Evolutionary conservation across 73 alveolate genomes (phyloP).

Genomic region (Breviolum minutum): DNA sequence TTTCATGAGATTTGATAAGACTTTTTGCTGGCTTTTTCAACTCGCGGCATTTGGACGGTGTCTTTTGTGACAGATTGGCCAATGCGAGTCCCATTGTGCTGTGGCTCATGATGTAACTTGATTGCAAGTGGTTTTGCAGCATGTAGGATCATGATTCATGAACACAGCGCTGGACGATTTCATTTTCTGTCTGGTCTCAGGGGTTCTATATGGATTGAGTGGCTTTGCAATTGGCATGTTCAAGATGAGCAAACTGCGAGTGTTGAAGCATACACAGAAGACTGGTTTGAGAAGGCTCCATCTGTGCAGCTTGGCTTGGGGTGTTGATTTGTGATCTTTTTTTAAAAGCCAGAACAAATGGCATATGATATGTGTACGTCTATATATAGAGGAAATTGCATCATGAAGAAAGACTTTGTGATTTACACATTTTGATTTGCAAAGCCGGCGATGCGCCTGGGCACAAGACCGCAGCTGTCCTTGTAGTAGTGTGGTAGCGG

Average conservation of each 20-base stretch:
- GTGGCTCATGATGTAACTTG: conserved; percentile 60
- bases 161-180: background rate
- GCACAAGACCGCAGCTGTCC: no score
- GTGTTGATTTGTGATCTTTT: background rate
- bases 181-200: background rate
- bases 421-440: no score
- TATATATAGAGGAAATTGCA: no score
- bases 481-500: no score
- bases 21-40: background rate
- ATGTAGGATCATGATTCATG: background rate
- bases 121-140: background rate
- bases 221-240: background rate
- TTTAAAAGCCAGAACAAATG: background rate
- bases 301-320: conserved; percentile 17
- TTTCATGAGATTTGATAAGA: background rate
- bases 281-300: background rate
- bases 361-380: no score
- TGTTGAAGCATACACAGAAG: conserved; percentile 12
- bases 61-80: conserved; percentile 36
- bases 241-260: background rate
- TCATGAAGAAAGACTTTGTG: no score
- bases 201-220: background rate
- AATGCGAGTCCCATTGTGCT: conserved; percentile 72
- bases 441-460: no score
- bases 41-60: background rate